Base-by-base conservation (phyloP, 441 rosid genomes). In the Pelargonium cotyledonis region DNA sequence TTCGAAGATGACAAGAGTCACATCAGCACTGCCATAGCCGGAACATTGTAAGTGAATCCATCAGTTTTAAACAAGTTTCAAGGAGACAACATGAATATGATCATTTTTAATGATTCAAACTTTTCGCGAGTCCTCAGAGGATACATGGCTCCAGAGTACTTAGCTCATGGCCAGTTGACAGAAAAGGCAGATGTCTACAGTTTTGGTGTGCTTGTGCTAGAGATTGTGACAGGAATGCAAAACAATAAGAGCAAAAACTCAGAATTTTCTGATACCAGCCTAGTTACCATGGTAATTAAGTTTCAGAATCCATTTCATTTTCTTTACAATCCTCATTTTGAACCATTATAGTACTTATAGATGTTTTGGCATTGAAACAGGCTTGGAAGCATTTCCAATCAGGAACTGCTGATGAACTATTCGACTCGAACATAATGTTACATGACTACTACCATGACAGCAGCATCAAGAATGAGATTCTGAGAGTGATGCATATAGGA, bases 91-190 rank as follows among this genome's bases (percentile, higher is more conserved):
- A 35, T 35, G 40, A 5, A 35, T 5, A 35, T 35, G 35, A 35
- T 35, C 5, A 31, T 31, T 31, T 35, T 5, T 35, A 35, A 55
- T 55, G 16, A n/a, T 18, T 53, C 15, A 29, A 23, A 26, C 18
- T 63, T 65, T 26, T 51, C 63, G 47, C 29, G 67, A 61, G 79
- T 81, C 16, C 75, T 14, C 76, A 92, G 98, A 23, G 99, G 99
- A 44, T 90, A 95, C 76, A 92, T 95, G 98, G 97, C 99, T 65
- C 99, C 98, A 0, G 98, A 95, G 79, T 92, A 95, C 81, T 82
- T 90, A 12, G 95, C 91, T 11, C 90, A 90, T 31, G 98, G 98
- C 65, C 96, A 87, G 73, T 75, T 94, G 68, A 88, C 98, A 6
- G 97, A 91, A 70, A 94, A 91, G 74, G 95, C 73, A 23, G 98